Evolutionary conservation across 2,329 filamentous ascomycete genomes (phyloP).

Genomic region (Diaporthe vaccinii): DNA sequence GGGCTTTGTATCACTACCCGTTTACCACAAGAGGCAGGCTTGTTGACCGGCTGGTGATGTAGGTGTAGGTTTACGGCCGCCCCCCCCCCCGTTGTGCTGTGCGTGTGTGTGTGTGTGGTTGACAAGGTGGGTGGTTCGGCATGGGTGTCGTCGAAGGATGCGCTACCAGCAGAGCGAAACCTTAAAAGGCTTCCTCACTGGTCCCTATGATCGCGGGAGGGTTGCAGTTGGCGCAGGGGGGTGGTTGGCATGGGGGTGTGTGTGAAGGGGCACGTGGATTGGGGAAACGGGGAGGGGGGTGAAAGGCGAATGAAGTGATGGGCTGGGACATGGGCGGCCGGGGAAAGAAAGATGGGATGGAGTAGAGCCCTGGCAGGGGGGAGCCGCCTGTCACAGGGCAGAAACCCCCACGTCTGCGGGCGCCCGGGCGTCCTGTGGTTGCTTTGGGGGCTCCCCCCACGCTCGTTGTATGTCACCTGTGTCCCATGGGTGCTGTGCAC

Average conservation of each 20-base stretch:
- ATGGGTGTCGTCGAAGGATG: slow-evolving; percentile 3
- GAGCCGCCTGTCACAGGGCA: background rate
- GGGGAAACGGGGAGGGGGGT: background rate
- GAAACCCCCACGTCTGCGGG: slow-evolving; percentile 2
- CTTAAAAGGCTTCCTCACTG: slow-evolving; percentile 3
- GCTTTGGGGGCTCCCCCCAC: background rate
- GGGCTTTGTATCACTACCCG: too few species aligned
- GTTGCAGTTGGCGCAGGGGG: slow-evolving; percentile 21
- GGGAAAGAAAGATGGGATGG: background rate
- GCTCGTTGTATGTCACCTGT: slow-evolving; percentile 4
- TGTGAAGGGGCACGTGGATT: slow-evolving; percentile 11
- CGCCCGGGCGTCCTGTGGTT: background rate
- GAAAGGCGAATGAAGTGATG: background rate
- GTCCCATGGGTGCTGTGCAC: background rate
- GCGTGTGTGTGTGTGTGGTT: background rate
- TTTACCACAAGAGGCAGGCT: background rate
- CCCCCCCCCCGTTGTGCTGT: background rate
- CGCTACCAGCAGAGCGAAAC: slow-evolving; percentile 17
- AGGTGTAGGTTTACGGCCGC: too few species aligned
- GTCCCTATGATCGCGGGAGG: background rate
- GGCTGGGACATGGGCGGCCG: slow-evolving; percentile 3
- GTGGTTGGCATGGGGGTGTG: background rate
- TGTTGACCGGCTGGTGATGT: background rate
- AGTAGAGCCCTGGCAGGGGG: background rate
- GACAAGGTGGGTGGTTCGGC: background rate